Conservation (phyloP, 805 yeast genomes). For the Tanozyma kutaoensis region DNA sequence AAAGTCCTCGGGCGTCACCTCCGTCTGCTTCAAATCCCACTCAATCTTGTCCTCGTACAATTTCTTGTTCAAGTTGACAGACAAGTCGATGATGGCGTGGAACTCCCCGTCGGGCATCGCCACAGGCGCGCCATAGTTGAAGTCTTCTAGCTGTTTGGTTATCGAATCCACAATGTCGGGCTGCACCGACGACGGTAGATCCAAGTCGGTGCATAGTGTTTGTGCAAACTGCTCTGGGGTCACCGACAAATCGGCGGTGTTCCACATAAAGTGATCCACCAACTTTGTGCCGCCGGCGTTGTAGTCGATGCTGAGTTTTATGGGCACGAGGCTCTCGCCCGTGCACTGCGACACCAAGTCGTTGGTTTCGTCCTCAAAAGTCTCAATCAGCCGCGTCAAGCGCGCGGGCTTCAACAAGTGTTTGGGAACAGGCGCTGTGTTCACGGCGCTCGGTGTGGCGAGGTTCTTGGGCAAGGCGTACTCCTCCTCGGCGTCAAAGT, state of each 20-base stretch:
- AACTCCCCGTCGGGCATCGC: constrained; percentile 50
- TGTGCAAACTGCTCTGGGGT: constrained; percentile 68
- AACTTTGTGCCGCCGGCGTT: constrained; percentile 32
- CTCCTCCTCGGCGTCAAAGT: constrained; percentile 17
- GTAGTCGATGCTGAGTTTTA: constrained; percentile 47
- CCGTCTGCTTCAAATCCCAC: constrained; percentile 60
- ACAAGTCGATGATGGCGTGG: constrained; percentile 69
- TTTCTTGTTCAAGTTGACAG: constrained; percentile 72
- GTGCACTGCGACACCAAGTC: too few species aligned
- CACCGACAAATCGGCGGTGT: constrained; percentile 45
- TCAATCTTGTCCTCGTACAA: constrained; percentile 87
- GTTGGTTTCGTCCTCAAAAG: too few species aligned
- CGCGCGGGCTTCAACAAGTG: constrained; percentile 10
- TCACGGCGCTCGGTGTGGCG: constrained; percentile 19
- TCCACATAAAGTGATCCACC: constrained; percentile 66
- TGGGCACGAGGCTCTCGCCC: too few species aligned
- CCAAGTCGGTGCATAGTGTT: constrained; percentile 72
- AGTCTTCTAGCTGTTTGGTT: constrained; percentile 70
- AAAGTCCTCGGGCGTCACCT: constrained; percentile 69
- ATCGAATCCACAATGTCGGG: constrained; percentile 56
- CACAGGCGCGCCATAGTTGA: constrained; percentile 45
- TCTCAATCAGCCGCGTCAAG: constrained; percentile 3
- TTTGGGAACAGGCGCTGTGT: constrained; percentile 16
- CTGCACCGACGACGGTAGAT: constrained; percentile 56
- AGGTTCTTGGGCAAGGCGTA: constrained; percentile 2